A percentile compares a stretch with the other conserved stretches of the same genome.
Evolutionary conservation across 2,329 filamentous ascomycete genomes (phyloP).

Genomic region (Coniochaeta sp.): DNA sequence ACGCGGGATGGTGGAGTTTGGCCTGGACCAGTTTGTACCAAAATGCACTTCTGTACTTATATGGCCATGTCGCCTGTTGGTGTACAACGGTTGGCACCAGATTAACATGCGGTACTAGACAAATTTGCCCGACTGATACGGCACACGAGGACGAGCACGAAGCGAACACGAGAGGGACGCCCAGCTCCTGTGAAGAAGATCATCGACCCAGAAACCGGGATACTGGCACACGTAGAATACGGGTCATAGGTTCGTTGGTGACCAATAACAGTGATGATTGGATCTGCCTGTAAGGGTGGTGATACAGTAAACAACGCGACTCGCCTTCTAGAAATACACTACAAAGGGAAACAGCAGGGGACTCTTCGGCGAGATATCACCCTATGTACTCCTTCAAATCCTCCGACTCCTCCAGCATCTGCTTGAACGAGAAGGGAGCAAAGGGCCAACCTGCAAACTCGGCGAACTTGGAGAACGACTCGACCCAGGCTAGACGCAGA

Average conservation of each 20-base stretch:
- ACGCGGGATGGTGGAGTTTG: no score
- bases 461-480: constrained; percentile 97
- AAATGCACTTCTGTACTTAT: not conserved
- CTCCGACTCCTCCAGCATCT: constrained; percentile 76
- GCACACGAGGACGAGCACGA: not conserved
- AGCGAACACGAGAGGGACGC: not conserved
- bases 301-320: constrained; percentile 1
- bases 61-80: not conserved
- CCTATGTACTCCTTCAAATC: constrained; percentile 49
- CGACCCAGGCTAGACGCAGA: constrained; percentile 89
- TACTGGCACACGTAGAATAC: no score
- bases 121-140: not conserved
- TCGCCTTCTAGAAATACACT: not conserved
- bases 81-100: not conserved
- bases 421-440: constrained; percentile 80
- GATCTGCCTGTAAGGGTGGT: not conserved
- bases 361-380: constrained; percentile 17
- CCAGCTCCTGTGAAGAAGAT: no score
- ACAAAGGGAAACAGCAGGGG: constrained; percentile 3
- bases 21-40: not conserved
- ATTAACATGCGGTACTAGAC: not conserved
- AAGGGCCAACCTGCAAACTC: constrained; percentile 85
- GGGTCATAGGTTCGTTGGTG: no score
- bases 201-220: no score
- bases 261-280: not conserved